Evolutionary conservation across 495 filamentous ascomycete species (phyloP).

Genomic region (Penicillium salamii): DNA sequence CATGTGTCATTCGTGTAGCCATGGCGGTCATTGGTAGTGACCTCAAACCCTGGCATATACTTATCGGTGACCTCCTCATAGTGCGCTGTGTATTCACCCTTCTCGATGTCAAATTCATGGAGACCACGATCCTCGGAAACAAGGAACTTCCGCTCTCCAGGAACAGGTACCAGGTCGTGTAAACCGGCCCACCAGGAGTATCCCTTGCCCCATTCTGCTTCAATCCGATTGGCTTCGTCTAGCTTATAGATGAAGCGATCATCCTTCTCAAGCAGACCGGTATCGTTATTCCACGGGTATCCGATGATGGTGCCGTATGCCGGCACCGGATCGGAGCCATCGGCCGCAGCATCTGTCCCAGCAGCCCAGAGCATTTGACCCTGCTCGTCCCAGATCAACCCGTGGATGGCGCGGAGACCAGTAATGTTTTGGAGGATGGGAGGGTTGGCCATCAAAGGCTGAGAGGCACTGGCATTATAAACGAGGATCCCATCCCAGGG

Average conservation of each 20-base stretch:
- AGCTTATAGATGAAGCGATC: slow-evolving; percentile 14
- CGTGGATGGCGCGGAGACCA: slow-evolving; percentile 27
- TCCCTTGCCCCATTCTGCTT: slow-evolving; percentile 24
- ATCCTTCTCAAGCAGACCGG: slow-evolving; percentile 14
- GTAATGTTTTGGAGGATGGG: slow-evolving; percentile 29
- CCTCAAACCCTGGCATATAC: slow-evolving; percentile 27
- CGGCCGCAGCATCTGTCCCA: slow-evolving; percentile 27
- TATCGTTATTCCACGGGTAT: slow-evolving; percentile 17
- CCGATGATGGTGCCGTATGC: slow-evolving; percentile 5
- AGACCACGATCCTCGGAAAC: slow-evolving; percentile 4
- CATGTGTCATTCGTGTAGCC: slow-evolving; percentile 15
- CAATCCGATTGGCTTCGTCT: slow-evolving; percentile 8
- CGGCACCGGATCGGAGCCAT: slow-evolving; percentile 22
- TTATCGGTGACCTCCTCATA: slow-evolving; percentile 16
- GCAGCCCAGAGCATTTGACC: slow-evolving; percentile 26
- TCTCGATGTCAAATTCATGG: slow-evolving; percentile 2
- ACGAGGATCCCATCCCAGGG: slow-evolving; percentile 28
- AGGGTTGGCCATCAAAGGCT: slow-evolving; percentile 18
- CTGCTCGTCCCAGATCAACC: slow-evolving; percentile 29
- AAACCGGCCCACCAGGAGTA: slow-evolving; percentile 28
- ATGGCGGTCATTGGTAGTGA: slow-evolving; percentile 22
- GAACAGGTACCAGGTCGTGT: slow-evolving; percentile 19
- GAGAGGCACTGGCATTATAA: slow-evolving; percentile 18
- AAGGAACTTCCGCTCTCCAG: slow-evolving; percentile 1
- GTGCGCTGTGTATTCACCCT: background rate